Evolutionary conservation across 108 stramenopile species (phyloP).

Genomic region (Conticribra guillardii): DNA sequence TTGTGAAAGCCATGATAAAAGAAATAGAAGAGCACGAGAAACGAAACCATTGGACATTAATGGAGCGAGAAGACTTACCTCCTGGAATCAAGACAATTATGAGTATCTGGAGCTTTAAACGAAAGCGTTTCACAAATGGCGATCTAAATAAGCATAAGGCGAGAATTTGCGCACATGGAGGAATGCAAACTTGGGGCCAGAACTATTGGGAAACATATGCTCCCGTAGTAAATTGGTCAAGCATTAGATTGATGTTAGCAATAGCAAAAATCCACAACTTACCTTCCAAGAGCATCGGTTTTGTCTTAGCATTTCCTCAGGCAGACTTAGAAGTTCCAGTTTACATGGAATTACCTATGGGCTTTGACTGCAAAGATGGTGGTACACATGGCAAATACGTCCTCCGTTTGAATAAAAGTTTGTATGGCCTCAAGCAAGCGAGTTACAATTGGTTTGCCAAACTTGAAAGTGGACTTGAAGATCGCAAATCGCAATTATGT

Average conservation of each 20-base stretch:
- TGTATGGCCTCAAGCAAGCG: conserved; percentile 40
- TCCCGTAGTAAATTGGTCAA: conserved; percentile 22
- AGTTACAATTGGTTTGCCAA: conserved; percentile 25
- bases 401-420: conserved; percentile 24
- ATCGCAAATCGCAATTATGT: conserved; percentile 12
- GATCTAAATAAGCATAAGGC: conserved; percentile 36
- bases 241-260: not conserved
- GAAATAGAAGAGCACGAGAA: conserved; percentile 24
- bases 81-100: conserved; percentile 4
- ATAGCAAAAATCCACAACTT: conserved; percentile 6
- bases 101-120: conserved; percentile 21
- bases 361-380: conserved; percentile 1
- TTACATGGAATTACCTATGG: conserved; percentile 13
- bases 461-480: not conserved
- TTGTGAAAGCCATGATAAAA: conserved; percentile 22
- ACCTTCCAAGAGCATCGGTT: conserved; percentile 11
- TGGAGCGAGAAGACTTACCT: conserved; percentile 1
- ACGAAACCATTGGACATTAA: conserved; percentile 23
- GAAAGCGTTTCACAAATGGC: conserved; percentile 11
- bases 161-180: conserved; percentile 29
- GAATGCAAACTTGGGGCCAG: conserved; percentile 34
- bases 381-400: not conserved
- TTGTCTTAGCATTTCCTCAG: conserved; percentile 25
- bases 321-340: conserved; percentile 28
- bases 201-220: conserved; percentile 55